phyloP scores from a whole-genome alignment of 2,329 filamentous ascomycete genomes.

The Aaosphaeria pasadenensis region DNA sequence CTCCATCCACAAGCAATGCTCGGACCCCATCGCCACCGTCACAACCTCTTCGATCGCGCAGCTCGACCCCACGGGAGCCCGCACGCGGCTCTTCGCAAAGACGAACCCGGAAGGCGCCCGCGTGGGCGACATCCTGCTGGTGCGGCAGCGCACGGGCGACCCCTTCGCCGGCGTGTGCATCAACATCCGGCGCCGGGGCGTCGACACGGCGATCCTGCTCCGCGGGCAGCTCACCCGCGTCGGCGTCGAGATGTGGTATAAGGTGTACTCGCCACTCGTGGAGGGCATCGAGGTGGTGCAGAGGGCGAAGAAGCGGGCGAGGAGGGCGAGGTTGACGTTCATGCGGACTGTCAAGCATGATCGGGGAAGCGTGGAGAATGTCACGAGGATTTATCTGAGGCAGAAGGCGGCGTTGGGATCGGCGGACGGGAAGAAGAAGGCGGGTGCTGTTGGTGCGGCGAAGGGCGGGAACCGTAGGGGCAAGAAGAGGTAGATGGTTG shows the following conservation, averaged over 20 bases:
- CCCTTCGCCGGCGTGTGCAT: conserved; percentile 88
- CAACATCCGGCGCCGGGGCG: conserved; percentile 77
- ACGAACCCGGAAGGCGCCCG: conserved; percentile 75
- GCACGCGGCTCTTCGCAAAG: conserved; percentile 76
- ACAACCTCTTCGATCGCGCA: conserved; percentile 65
- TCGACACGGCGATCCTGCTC: conserved; percentile 84
- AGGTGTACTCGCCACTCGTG: conserved; percentile 87
- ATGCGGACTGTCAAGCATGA: conserved; percentile 59
- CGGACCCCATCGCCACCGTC: conserved; percentile 67
- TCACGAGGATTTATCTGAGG: conserved; percentile 34
- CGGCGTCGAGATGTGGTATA: conserved; percentile 96
- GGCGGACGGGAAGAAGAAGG: conserved; percentile 27
- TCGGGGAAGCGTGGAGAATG: conserved; percentile 36
- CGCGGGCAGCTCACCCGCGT: conserved; percentile 82
- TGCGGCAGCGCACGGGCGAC: conserved; percentile 80
- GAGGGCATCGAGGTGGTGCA: conserved; percentile 92
- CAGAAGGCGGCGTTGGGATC: conserved; percentile 36
- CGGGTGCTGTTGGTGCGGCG: conserved; percentile 12
- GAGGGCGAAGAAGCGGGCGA: conserved; percentile 76
- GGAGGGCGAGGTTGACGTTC: conserved; percentile 84
- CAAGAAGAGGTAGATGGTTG: conserved; percentile 12
- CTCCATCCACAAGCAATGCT: conserved; percentile 56
- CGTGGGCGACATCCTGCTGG: conserved; percentile 86
- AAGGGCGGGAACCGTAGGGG: conserved; percentile 21
- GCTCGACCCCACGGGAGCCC: conserved; percentile 82